A percentile compares a stretch with the other conserved stretches of the same genome.
These are phyloP conservation scores for Musa beccarii DNA, from an alignment of 176 grass and related monocot genomes.

Conservation along the genomic window DNA sequence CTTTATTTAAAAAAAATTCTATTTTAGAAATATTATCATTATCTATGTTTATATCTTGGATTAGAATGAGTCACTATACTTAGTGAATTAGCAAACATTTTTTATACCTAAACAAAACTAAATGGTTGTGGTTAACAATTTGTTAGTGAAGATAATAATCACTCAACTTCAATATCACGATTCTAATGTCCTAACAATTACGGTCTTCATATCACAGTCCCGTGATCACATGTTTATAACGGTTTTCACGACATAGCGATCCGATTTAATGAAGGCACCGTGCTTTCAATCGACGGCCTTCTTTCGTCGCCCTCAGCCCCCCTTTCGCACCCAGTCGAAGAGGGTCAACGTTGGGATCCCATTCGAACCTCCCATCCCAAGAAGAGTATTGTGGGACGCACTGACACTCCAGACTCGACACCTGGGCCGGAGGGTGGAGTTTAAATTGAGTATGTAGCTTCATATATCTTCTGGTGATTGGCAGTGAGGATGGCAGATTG, in stretches of 20 bases:
- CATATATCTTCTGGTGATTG: constrained; percentile 11
- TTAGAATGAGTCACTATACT: too few species aligned
- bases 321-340: neutral
- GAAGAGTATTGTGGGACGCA: too few species aligned
- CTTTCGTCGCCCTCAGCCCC: neutral
- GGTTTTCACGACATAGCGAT: neutral
- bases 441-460: neutral
- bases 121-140: too few species aligned
- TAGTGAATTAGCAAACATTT: too few species aligned
- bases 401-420: too few species aligned
- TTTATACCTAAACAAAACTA: too few species aligned
- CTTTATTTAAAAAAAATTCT: too few species aligned
- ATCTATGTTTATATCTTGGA: too few species aligned
- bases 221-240: neutral
- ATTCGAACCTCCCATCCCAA: neutral
- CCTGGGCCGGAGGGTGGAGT: neutral
- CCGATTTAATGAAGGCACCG: neutral
- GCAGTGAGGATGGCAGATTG: constrained; percentile 76
- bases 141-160: too few species aligned
- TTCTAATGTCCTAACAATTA: too few species aligned
- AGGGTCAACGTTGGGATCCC: neutral
- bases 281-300: neutral
- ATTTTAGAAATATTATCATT: too few species aligned
- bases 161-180: too few species aligned
- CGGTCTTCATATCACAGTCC: neutral